phyloP scores from a whole-genome alignment of 1,284 basidiomycete genomes.

The Blastosporella zonata region DNA sequence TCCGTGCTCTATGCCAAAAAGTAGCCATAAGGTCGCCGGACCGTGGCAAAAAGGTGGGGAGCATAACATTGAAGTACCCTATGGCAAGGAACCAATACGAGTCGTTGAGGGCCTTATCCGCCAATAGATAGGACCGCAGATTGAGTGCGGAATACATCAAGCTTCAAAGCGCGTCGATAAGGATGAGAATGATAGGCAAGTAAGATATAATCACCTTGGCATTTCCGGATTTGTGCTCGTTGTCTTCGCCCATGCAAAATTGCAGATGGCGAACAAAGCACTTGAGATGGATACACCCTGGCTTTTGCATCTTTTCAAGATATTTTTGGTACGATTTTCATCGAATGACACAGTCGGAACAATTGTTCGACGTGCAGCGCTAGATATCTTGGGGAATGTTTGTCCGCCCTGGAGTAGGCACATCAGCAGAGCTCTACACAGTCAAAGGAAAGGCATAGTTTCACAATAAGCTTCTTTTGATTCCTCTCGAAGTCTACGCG shows the following conservation, averaged over 20 bases:
- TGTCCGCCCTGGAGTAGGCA: slow-evolving; percentile 55
- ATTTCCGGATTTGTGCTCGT: slow-evolving; percentile 42
- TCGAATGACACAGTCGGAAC: slow-evolving; percentile 63
- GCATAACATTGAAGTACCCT: slow-evolving; percentile 77
- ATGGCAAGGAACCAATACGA: slow-evolving; percentile 79
- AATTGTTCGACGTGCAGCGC: slow-evolving; percentile 53
- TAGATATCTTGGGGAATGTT: slow-evolving; percentile 50
- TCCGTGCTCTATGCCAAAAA: slow-evolving; percentile 75
- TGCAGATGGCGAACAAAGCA: slow-evolving; percentile 72
- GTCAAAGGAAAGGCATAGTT: not conserved
- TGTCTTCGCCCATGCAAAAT: slow-evolving; percentile 65
- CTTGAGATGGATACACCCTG: slow-evolving; percentile 73
- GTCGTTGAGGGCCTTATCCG: slow-evolving; percentile 41
- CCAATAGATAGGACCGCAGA: slow-evolving; percentile 57
- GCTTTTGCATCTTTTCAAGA: slow-evolving; percentile 64
- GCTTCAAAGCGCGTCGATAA: slow-evolving; percentile 27
- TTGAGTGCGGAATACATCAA: slow-evolving; percentile 83
- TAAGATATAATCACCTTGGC: slow-evolving; percentile 45
- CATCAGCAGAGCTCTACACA: not conserved
- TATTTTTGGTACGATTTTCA: slow-evolving; percentile 49
- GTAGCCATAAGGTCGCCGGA: slow-evolving; percentile 35
- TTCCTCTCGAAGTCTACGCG: slow-evolving; percentile 54
- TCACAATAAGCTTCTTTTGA: slow-evolving; percentile 50
- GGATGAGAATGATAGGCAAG: not conserved
- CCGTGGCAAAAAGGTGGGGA: slow-evolving; percentile 63